Percentiles rank a stretch among this genome's conserved stretches.
Evolutionary conservation across 352 stramenopile genomes (phyloP).

Genomic region (Peronosclerospora sorghi): DNA sequence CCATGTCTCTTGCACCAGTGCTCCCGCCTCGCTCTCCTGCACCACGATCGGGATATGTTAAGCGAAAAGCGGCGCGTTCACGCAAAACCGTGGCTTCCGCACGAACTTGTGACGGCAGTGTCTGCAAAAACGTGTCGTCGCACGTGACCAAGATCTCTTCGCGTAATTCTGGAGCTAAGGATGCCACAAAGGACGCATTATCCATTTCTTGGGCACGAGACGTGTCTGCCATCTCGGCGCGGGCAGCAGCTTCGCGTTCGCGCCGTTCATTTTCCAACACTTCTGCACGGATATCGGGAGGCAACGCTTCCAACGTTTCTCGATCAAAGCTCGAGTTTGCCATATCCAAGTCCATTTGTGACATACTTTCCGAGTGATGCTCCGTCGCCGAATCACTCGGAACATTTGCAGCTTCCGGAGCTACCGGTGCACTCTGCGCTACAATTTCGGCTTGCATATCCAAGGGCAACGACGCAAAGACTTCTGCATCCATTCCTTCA

Average conservation of each 20-base stretch:
- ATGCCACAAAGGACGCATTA: slow-evolving; percentile 96
- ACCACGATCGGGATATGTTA: slow-evolving; percentile 42
- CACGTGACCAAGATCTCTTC: slow-evolving; percentile 95
- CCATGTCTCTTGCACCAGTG: slow-evolving; percentile 30
- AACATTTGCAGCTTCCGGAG: slow-evolving; percentile 13
- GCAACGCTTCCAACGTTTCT: slow-evolving; percentile 93
- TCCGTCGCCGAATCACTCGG: slow-evolving; percentile 26
- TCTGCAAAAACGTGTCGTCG: slow-evolving; percentile 92
- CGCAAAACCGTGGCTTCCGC: slow-evolving; percentile 93
- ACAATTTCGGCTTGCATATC: slow-evolving; percentile 97
- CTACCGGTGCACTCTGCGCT: slow-evolving; percentile 48
- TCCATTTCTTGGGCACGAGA: slow-evolving; percentile 97
- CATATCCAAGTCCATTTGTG: slow-evolving; percentile 77
- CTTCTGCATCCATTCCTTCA: slow-evolving; percentile 93
- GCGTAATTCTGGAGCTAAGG: slow-evolving; percentile 89
- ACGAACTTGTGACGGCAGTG: slow-evolving; percentile 88
- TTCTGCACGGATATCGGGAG: slow-evolving; percentile 94
- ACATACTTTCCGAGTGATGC: slow-evolving; percentile 47
- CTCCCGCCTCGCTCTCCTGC: slow-evolving; percentile 15
- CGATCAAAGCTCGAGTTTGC: slow-evolving; percentile 88
- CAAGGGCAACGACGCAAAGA: slow-evolving; percentile 90
- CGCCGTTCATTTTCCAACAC: slow-evolving; percentile 93
- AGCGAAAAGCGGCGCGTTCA: slow-evolving; percentile 83
- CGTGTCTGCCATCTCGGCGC: slow-evolving; percentile 76
- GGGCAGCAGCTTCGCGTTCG: slow-evolving; percentile 73